Base-by-base conservation (phyloP, 768 basidiomycete genomes). In the Tricholoma furcatifolium region DNA sequence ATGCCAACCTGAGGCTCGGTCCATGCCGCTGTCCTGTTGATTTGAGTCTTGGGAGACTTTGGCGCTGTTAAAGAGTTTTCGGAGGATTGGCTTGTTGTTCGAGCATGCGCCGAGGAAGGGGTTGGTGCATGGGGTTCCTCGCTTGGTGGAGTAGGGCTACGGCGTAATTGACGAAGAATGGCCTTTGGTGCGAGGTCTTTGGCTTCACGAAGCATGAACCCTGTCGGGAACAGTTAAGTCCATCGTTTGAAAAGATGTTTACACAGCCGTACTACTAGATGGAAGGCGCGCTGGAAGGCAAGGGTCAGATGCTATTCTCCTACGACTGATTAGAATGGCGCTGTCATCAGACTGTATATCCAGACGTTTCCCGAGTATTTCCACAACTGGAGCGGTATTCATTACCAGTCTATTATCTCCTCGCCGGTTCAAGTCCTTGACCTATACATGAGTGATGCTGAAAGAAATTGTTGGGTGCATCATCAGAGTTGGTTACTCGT, bases 201-300 rank as follows among this genome's bases (percentile, higher is more conserved):
- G 24, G 87, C 91, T 71, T 93, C 91, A 41, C 90, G 82, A 67
- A 81, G 74, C 20, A 93, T 67, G 60, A 89, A 85, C 48, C 80
- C 87, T 87, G 66, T 36, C 55, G 60, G 64, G 59, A 49, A 62
- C 43, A 57, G 66, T 51, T 57, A 50, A 38, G 24, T 40, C 40
- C 43, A 36, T 50, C 17, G 60, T 7, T 30, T 11, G 27, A 2
- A 30, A 31, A 9, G n/a, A 8, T 1, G 3, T 4, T 9, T 27
- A 7, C n/a, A 30, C 27, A 12, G 42, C 53, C 79, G 46, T 59
- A 86, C 87, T 78, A 55, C 71, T 76, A 7, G 84, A 79, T 12
- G 89, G 89, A 41, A 91, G 76, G n/a, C 88, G 78, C 47, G 77
- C 80, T 30, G 83, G 86, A 31, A 91, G 74, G 65, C 85, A 87